Percentiles rank a stretch among this genome's conserved stretches.
Conservation (phyloP, 495 filamentous ascomycete species). For the Aspergillus haitiensis region DNA sequence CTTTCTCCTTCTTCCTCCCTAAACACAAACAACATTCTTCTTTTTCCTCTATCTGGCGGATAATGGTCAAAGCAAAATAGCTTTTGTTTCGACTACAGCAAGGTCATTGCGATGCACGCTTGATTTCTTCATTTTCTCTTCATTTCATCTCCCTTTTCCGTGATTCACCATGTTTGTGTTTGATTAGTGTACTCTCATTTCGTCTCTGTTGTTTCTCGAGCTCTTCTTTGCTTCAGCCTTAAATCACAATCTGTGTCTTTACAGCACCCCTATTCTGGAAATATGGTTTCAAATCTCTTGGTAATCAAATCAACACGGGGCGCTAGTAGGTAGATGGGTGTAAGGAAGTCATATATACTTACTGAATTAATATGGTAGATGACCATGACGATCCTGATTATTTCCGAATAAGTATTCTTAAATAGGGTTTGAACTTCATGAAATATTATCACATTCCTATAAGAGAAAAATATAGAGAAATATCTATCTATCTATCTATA, state of each 20-base stretch:
- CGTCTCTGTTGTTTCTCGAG: background rate
- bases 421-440: no score
- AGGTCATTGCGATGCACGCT: constrained; percentile 4
- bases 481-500: no score
- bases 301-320: background rate
- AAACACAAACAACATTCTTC: background rate
- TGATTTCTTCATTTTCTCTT: constrained; percentile 7
- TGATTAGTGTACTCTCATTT: background rate
- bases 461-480: no score
- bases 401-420: background rate
- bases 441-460: no score
- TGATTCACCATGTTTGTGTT: constrained; percentile 8
- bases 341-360: constrained; percentile 7
- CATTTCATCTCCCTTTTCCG: background rate
- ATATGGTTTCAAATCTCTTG: background rate
- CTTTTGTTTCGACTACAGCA: constrained; percentile 11
- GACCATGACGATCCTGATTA: background rate
- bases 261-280: background rate
- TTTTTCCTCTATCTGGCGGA: background rate
- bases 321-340: constrained; percentile 8
- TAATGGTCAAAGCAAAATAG: constrained; percentile 11
- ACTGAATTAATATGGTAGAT: constrained; percentile 7
- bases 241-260: no score
- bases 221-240: background rate
- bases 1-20: background rate